These are phyloP conservation scores for Candida cerambycidarum DNA, from an alignment of 805 yeast species.

Conservation along the genomic window DNA sequence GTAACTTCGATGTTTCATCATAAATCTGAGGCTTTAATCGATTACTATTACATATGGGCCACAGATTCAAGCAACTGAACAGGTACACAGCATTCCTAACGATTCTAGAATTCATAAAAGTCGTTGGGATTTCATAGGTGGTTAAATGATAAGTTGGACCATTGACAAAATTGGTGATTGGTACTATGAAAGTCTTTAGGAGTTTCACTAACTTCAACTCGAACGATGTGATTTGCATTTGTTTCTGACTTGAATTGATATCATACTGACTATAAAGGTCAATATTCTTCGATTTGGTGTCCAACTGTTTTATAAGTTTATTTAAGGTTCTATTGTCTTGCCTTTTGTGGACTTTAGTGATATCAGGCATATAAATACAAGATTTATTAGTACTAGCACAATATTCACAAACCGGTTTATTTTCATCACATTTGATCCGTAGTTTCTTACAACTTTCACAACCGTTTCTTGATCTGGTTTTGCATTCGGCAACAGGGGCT, in stretches of 20 bases:
- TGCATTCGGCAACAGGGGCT: background rate
- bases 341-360: background rate
- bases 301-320: slow-evolving; percentile 4
- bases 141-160: slow-evolving; percentile 8
- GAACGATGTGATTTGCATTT: slow-evolving; percentile 5
- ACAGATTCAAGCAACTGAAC: slow-evolving; percentile 10
- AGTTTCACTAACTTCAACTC: slow-evolving; percentile 11
- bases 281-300: background rate
- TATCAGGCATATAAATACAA: slow-evolving; percentile 6
- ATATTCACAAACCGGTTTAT: slow-evolving; percentile 14
- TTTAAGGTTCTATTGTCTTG: slow-evolving; percentile 5
- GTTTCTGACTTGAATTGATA: slow-evolving; percentile 2
- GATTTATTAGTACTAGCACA: slow-evolving; percentile 9
- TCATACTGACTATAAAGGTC: background rate
- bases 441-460: slow-evolving; percentile 61
- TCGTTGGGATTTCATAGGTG: slow-evolving; percentile 2
- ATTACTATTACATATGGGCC: slow-evolving; percentile 7
- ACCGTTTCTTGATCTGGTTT: slow-evolving; percentile 41
- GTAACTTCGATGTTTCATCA: no score
- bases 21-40: background rate
- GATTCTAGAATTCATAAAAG: slow-evolving; percentile 4
- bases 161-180: slow-evolving; percentile 1
- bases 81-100: slow-evolving; percentile 11
- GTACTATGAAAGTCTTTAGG: slow-evolving; percentile 1
- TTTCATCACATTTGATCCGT: slow-evolving; percentile 46